Percentiles rank a stretch among this genome's conserved stretches.
Conservation (phyloP, 2,329 filamentous ascomycete genomes). For the Fusarium hainanense region DNA sequence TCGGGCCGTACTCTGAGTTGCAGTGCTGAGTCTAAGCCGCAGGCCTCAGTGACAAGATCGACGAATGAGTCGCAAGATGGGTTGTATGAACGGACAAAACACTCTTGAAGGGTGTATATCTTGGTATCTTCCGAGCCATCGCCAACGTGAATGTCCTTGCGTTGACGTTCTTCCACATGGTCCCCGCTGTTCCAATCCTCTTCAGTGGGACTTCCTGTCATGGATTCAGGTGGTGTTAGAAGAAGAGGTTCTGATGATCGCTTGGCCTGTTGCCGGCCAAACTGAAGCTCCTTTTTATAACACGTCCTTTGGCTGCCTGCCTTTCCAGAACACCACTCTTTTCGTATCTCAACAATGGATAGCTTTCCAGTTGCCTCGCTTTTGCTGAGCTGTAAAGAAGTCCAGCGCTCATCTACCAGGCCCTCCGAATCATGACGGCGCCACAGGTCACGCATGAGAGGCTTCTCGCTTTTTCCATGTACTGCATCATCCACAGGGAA, state of each 20-base stretch:
- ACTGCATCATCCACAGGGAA: conserved; percentile 62
- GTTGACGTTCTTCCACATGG: conserved; percentile 26
- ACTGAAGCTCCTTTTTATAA: conserved; percentile 68
- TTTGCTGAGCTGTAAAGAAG: conserved; percentile 69
- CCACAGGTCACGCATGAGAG: conserved; percentile 63
- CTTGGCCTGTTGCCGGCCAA: conserved; percentile 40
- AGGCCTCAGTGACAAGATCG: conserved; percentile 61
- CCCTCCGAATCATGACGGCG: conserved; percentile 76
- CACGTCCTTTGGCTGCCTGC: conserved; percentile 72
- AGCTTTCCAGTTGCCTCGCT: conserved; percentile 69
- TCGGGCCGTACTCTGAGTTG: conserved; percentile 54
- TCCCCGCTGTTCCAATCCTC: conserved; percentile 52
- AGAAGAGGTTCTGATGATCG: conserved; percentile 8
- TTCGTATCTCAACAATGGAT: conserved; percentile 73
- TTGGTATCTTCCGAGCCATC: conserved; percentile 55
- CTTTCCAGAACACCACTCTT: conserved; percentile 69
- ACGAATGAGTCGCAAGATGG: conserved; percentile 64
- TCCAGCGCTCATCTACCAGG: conserved; percentile 80
- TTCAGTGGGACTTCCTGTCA: neutral
- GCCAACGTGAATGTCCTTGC: conserved; percentile 57
- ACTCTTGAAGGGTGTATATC: conserved; percentile 64
- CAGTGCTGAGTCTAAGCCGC: conserved; percentile 51
- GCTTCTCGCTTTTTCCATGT: conserved; percentile 54
- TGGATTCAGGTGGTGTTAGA: conserved; percentile 10
- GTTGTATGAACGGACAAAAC: conserved; percentile 66